A percentile compares a stretch with the other conserved stretches of the same genome.
These are phyloP conservation scores for Stephania japonica DNA, from an alignment of 164 flowering plant genomes.

Conservation along the genomic window DNA sequence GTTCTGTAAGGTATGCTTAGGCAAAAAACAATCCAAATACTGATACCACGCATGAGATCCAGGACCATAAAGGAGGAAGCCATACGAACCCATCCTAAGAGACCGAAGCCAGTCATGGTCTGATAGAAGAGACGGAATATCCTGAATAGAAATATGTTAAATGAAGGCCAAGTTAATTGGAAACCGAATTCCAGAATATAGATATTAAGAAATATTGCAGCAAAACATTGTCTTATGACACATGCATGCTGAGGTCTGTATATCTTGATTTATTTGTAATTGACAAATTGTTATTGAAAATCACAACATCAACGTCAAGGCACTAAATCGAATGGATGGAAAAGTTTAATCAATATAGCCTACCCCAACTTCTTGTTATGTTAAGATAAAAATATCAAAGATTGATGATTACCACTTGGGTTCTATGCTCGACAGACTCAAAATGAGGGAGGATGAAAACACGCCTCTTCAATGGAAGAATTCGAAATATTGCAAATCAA, in stretches of 20 bases:
- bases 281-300: no score
- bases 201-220: neutral
- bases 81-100: slow-evolving; percentile 82
- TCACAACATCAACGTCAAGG: no score
- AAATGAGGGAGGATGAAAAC: no score
- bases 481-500: no score
- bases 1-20: slow-evolving; percentile 53
- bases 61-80: slow-evolving; percentile 91
- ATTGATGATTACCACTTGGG: no score
- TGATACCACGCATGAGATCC: slow-evolving; percentile 97
- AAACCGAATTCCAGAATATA: neutral
- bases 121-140: slow-evolving; percentile 26
- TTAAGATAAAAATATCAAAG: no score
- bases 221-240: neutral
- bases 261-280: no score
- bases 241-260: neutral
- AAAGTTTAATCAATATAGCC: no score
- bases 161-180: slow-evolving; percentile 14
- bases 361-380: no score
- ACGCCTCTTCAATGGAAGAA: no score
- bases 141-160: slow-evolving; percentile 28
- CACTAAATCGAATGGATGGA: no score
- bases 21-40: slow-evolving; percentile 62
- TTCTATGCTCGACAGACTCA: no score
- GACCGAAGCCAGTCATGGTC: slow-evolving; percentile 88